Evolutionary conservation across 306 rosid genomes (phyloP).

Genomic region (Pyrus communis): DNA sequence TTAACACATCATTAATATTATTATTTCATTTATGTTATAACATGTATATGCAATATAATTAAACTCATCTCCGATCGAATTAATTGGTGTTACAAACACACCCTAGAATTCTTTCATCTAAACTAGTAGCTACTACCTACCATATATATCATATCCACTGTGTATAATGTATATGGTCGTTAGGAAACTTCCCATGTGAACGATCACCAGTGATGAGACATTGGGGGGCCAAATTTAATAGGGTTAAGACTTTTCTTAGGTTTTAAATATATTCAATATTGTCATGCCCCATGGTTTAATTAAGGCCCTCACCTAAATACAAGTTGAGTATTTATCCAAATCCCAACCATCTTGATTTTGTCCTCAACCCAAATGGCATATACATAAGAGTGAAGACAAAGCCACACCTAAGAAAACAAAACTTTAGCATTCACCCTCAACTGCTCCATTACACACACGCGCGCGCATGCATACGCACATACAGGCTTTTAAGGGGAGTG

Average conservation of each 20-base stretch:
- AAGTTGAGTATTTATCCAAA: not conserved
- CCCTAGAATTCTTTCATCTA: not conserved
- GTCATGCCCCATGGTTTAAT: not conserved
- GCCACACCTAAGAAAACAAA: no score
- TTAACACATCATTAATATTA: no score
- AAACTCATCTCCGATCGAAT: no score
- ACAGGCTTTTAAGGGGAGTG: no score
- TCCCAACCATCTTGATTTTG: not conserved
- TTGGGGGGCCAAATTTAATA: not conserved
- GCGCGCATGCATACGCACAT: no score
- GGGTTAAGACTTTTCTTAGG: not conserved
- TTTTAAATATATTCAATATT: constrained; percentile 8
- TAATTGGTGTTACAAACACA: not conserved
- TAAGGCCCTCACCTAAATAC: constrained; percentile 1
- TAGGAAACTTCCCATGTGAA: not conserved
- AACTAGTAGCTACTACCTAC: not conserved
- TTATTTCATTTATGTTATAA: no score
- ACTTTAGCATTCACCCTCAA: no score
- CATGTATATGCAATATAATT: no score
- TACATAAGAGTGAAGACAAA: no score
- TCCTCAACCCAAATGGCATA: not conserved
- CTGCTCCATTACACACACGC: no score
- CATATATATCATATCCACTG: not conserved
- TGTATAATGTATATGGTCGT: not conserved
- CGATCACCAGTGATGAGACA: not conserved